A percentile compares a stretch with the other conserved stretches of the same genome.
Conservation (phyloP, 441 rosid genomes). For the Aquilaria agallochum region DNA sequence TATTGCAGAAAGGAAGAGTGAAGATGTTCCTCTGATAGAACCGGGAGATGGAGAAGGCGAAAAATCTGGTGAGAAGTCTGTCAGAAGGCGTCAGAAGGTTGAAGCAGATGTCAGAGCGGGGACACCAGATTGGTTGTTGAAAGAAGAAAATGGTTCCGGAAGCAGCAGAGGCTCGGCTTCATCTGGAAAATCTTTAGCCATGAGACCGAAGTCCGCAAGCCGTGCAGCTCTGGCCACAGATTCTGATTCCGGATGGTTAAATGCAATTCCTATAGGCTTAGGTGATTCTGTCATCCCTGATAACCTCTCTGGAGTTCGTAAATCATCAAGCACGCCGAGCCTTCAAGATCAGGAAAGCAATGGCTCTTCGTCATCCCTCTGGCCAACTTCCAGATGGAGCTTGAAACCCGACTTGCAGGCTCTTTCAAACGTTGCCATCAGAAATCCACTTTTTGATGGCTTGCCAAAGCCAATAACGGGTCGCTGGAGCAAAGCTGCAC, state of each 20-base stretch:
- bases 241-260: conserved; percentile 37
- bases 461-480: conserved; percentile 63
- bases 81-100: conserved; percentile 56
- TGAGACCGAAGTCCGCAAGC: conserved; percentile 58
- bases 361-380: conserved; percentile 35
- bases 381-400: conserved; percentile 62
- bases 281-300: conserved; percentile 46
- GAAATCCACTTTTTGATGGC: conserved; percentile 67
- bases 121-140: conserved; percentile 48
- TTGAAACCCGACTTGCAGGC: conserved; percentile 58
- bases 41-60: conserved; percentile 42
- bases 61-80: conserved; percentile 42
- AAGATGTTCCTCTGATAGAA: conserved; percentile 30
- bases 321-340: conserved; percentile 64
- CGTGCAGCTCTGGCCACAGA: conserved; percentile 31
- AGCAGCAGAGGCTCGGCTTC: conserved; percentile 34
- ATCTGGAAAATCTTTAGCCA: conserved; percentile 45
- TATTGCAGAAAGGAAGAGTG: conserved; percentile 22
- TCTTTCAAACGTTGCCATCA: conserved; percentile 51
- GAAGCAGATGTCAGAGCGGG: conserved; percentile 35
- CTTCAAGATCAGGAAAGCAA: conserved; percentile 46
- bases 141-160: conserved; percentile 45
- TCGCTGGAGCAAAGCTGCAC: conserved; percentile 63
- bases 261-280: conserved; percentile 33
- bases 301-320: conserved; percentile 42